Conservation (phyloP, 1,139 yeast species). For the Chernovozyma sophiae-reginae region DNA sequence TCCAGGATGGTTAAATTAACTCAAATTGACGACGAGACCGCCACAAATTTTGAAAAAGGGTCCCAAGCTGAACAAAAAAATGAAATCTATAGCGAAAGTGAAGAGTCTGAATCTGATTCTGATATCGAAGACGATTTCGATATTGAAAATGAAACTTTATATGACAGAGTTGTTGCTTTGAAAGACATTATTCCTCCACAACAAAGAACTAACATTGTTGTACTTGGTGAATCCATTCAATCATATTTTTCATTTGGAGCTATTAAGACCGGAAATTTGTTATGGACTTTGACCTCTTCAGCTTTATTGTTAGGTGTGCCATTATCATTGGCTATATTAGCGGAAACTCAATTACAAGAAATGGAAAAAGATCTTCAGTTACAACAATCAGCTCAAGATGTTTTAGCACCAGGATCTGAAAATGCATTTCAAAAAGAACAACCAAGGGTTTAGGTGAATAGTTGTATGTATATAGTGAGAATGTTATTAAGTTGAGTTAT, state of each 20-base stretch:
- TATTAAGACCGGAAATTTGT: conserved; percentile 62
- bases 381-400: conserved; percentile 81
- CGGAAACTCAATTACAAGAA: conserved; percentile 91
- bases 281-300: conserved; percentile 85
- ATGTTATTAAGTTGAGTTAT: background rate
- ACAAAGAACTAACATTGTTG: conserved; percentile 56
- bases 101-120: conserved; percentile 47
- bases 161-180: conserved; percentile 85
- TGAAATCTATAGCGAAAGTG: conserved; percentile 28
- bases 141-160: conserved; percentile 73
- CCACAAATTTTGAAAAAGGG: conserved; percentile 30
- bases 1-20: conserved; percentile 66
- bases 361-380: conserved; percentile 90
- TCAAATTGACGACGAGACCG: conserved; percentile 58
- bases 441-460: conserved; percentile 4
- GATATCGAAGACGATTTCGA: conserved; percentile 72
- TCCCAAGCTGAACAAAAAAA: conserved; percentile 17
- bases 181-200: conserved; percentile 89
- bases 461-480: conserved; percentile 4
- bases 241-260: conserved; percentile 43
- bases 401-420: conserved; percentile 73
- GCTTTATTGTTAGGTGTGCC: conserved; percentile 90
- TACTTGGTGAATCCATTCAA: conserved; percentile 31
- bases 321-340: conserved; percentile 78
- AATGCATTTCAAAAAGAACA: conserved; percentile 33